These are phyloP conservation scores for Penicillium cinerascens DNA, from an alignment of 495 filamentous ascomycete species.

Conservation along the genomic window DNA sequence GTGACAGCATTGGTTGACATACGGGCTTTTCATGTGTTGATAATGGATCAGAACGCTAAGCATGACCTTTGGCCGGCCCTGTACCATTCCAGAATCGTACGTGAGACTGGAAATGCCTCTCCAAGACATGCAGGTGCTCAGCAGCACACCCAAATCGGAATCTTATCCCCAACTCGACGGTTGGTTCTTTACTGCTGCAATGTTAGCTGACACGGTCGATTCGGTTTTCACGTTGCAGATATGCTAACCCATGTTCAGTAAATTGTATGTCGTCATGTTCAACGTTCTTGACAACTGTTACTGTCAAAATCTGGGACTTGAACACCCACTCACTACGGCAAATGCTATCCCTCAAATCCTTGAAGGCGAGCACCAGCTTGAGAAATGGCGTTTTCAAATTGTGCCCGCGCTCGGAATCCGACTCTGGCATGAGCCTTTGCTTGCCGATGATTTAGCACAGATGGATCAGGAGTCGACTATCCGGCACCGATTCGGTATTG, in stretches of 20 bases:
- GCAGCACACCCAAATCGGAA: constrained; percentile 9
- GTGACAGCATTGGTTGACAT: neutral
- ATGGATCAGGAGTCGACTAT: constrained; percentile 5
- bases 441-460: neutral
- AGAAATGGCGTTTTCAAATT: constrained; percentile 5
- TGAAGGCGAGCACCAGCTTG: constrained; percentile 3
- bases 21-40: neutral
- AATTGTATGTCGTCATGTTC: constrained; percentile 8
- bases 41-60: constrained; percentile 34
- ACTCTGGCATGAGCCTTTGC: constrained; percentile 10
- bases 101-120: constrained; percentile 32
- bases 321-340: constrained; percentile 1
- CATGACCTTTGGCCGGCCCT: constrained; percentile 45
- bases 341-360: constrained; percentile 13
- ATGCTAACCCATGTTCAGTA: neutral
- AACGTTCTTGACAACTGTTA: constrained; percentile 11
- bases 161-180: constrained; percentile 14
- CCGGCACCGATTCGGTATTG: constrained; percentile 20
- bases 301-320: constrained; percentile 10
- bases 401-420: constrained; percentile 3
- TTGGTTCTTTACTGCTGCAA: constrained; percentile 33
- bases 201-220: constrained; percentile 15
- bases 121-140: constrained; percentile 15
- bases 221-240: too few relatives aligned
- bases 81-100: constrained; percentile 31